A percentile compares a stretch with the other conserved stretches of the same genome.
phyloP scores from a whole-genome alignment of 2,329 filamentous ascomycete genomes.

The Graphilbum fragrans region DNA sequence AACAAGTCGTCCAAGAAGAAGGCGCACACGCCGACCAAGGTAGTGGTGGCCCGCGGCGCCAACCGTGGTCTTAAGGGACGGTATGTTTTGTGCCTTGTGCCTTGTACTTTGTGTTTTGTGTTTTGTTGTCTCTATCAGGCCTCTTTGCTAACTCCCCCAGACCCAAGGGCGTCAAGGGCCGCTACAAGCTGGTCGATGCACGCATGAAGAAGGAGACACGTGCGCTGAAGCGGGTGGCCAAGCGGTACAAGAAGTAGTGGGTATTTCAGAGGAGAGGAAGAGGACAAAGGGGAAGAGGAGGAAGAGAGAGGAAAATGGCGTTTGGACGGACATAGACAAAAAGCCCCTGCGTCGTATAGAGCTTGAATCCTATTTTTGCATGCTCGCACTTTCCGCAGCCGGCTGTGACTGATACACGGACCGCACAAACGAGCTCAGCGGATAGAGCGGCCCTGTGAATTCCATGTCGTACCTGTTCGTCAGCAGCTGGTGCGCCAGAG shows the following conservation, averaged over 20 bases:
- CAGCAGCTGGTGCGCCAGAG: not conserved
- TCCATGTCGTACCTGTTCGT: slow-evolving; percentile 65
- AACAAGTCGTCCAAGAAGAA: slow-evolving; percentile 76
- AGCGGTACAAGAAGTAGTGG: slow-evolving; percentile 42
- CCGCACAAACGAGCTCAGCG: slow-evolving; percentile 43
- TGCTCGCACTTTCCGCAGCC: not conserved
- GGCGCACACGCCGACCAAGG: slow-evolving; percentile 67
- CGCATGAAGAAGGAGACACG: slow-evolving; percentile 94
- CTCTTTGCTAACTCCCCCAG: slow-evolving; percentile 23
- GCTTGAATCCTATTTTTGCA: no score
- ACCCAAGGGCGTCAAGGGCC: slow-evolving; percentile 84
- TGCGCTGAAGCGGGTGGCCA: slow-evolving; percentile 65
- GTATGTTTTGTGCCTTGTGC: not conserved
- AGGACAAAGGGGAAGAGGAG: no score
- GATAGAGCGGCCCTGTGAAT: slow-evolving; percentile 57
- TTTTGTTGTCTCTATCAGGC: not conserved
- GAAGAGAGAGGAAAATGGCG: no score
- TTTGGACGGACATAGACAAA: no score
- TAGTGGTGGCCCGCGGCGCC: slow-evolving; percentile 76
- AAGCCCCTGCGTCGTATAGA: no score
- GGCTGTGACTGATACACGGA: slow-evolving; percentile 11
- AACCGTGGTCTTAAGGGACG: slow-evolving; percentile 73
- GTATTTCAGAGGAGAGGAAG: not conserved
- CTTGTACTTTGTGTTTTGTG: not conserved
- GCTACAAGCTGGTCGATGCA: slow-evolving; percentile 94